phyloP scores from a whole-genome alignment of 2,329 filamentous ascomycete species.

The Paracorniculantispora psalliotae region DNA sequence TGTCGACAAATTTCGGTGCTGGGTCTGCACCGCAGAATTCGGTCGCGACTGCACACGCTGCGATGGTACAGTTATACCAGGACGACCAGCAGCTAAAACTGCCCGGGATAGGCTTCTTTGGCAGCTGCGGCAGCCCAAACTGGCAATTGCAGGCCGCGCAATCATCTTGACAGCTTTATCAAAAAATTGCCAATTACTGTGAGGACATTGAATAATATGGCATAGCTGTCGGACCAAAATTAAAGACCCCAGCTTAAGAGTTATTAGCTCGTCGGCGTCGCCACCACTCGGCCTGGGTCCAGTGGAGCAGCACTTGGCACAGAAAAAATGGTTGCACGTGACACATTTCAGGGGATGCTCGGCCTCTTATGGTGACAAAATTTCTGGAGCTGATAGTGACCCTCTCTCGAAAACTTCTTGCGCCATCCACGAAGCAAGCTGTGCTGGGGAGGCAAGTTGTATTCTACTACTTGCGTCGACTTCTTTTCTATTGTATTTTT shows the following conservation, averaged over 20 bases:
- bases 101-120: constrained; percentile 27
- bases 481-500: neutral
- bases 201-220: neutral
- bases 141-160: constrained; percentile 24
- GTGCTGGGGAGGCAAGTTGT: constrained; percentile 2
- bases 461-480: neutral
- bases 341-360: constrained; percentile 1
- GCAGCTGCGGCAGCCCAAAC: constrained; percentile 28
- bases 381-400: constrained; percentile 3
- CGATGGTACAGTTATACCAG: constrained; percentile 17
- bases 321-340: constrained; percentile 6
- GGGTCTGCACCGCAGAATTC: constrained; percentile 16
- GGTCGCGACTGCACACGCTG: constrained; percentile 7
- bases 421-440: constrained; percentile 4
- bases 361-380: neutral
- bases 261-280: neutral
- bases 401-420: constrained; percentile 4
- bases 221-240: neutral
- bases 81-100: constrained; percentile 16
- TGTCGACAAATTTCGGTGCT: constrained; percentile 22
- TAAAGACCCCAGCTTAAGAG: neutral
- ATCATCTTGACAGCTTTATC: constrained; percentile 22
- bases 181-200: neutral
- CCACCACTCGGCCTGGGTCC: neutral
- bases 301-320: neutral